Evolutionary conservation across 805 yeast species (phyloP), one percentile per base, ranked within the genome.

Genomic region (Scheffersomyces spartinae): DNA sequence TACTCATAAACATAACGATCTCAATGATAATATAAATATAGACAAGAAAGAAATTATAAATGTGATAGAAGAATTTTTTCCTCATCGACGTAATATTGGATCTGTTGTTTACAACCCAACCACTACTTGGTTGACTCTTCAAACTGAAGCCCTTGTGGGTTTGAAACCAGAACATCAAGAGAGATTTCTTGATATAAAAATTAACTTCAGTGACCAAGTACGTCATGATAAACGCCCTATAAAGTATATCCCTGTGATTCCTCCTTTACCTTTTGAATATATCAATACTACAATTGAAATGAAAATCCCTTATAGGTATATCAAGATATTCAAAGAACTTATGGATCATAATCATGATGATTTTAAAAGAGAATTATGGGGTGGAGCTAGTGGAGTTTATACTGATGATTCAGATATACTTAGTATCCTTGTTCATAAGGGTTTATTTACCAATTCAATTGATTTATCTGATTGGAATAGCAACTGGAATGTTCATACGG

Each of bases 381-480:
- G 98, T 2, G 66, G 66, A 2, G 44, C 44, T 8, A 69, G 86
- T 2, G 94, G 86, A 22, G 61, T 91, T 1, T 91, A 88, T 49
- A 82, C 96, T 1, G 97, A 91, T 49, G 98, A 88, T 48, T 79
- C 94, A 1, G 95, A 88, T 47, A 55, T 86, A 2, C 62, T 88
- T 18, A 62, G 81, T 4, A 78, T 75, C 0, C 53, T 88, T 26
- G 67, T 71, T 34, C 97, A 91, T 40, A 56, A 74, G 33, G 95
- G 95, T 1, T 52, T 76, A 23, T 60, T 75, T 29, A 48, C 64
- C 27, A 45, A 61, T 8, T 45, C n/a, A n/a, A n/a, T n/a, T n/a
- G n/a, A n/a, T n/a, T n/a, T n/a, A n/a, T n/a, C n/a, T n/a, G n/a
- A n/a, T n/a, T n/a, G n/a, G n/a, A n/a, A n/a, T n/a, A n/a, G n/a